Conservation (phyloP, 192 early-diverging fungal species). For the Umbelopsis sp. region DNA sequence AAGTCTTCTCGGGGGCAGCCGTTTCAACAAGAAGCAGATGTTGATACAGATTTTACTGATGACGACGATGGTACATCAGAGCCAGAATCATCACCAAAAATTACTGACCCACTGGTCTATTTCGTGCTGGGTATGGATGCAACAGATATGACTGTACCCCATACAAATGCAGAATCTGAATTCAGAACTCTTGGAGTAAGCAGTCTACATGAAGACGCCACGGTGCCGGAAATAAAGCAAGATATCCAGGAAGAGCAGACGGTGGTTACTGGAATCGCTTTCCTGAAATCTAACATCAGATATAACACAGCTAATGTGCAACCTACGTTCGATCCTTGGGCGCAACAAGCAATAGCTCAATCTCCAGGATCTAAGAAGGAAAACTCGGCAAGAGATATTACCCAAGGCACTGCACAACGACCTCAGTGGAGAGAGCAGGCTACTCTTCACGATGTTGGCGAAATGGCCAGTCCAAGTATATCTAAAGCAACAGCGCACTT, state of each 20-base stretch:
- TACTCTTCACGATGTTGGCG: not conserved
- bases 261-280: slow-evolving; percentile 1
- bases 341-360: not conserved
- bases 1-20: not conserved
- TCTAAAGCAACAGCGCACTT: not conserved
- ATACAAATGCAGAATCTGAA: not conserved
- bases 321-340: not conserved
- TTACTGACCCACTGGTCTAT: not conserved
- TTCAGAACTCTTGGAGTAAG: not conserved
- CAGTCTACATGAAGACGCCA: not conserved
- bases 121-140: slow-evolving; percentile 16
- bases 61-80: not conserved
- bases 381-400: not conserved
- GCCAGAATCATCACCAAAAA: not conserved
- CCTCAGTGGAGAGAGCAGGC: not conserved
- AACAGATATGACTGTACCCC: not conserved
- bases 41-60: not conserved
- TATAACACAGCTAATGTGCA: not conserved
- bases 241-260: not conserved
- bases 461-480: not conserved
- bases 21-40: not conserved
- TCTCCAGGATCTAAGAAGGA: not conserved
- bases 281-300: not conserved
- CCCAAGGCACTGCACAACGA: not conserved
- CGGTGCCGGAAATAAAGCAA: not conserved